Conservation (phyloP, 1,284 basidiomycete genomes). For the Sporisorium graminicola region DNA sequence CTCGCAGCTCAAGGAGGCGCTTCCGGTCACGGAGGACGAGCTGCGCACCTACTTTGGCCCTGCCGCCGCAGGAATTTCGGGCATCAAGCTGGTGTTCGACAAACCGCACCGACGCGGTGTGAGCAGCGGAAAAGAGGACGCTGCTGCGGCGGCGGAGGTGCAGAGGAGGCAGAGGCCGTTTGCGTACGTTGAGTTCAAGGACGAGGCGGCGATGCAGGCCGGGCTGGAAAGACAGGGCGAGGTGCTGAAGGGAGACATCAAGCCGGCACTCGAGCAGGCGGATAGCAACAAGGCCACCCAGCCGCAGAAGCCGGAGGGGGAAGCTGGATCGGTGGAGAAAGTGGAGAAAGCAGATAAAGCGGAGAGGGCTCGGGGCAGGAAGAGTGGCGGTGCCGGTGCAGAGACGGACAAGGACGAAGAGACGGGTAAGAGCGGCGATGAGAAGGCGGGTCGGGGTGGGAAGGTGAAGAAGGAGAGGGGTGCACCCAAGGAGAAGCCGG, state of each 20-base stretch:
- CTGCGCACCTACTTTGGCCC: slow-evolving; percentile 59
- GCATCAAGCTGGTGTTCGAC: slow-evolving; percentile 55
- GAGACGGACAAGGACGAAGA: slow-evolving; percentile 29
- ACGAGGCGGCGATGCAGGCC: slow-evolving; percentile 40
- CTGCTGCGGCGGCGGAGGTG: slow-evolving; percentile 13
- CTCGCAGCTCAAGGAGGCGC: slow-evolving; percentile 56
- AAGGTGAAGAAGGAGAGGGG: slow-evolving; percentile 11
- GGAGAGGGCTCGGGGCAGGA: not conserved
- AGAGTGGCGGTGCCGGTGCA: not conserved
- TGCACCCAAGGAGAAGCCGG: slow-evolving; percentile 4
- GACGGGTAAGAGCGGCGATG: slow-evolving; percentile 26
- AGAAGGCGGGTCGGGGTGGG: slow-evolving; percentile 4
- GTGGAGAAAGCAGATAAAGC: slow-evolving; percentile 10
- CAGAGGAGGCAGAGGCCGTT: slow-evolving; percentile 51
- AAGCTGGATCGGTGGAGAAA: slow-evolving; percentile 1
- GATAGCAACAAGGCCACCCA: slow-evolving; percentile 42
- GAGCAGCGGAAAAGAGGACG: slow-evolving; percentile 36
- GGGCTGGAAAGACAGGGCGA: slow-evolving; percentile 46
- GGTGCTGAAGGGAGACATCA: slow-evolving; percentile 34
- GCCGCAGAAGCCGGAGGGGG: slow-evolving; percentile 3
- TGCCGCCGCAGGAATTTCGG: slow-evolving; percentile 45
- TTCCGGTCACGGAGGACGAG: slow-evolving; percentile 58
- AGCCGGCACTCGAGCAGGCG: slow-evolving; percentile 41
- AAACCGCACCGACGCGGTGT: slow-evolving; percentile 41
- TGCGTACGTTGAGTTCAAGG: slow-evolving; percentile 55